These are phyloP conservation scores for Akanthomyces lecanii DNA, from an alignment of 2,329 filamentous ascomycete genomes.

Conservation along the genomic window DNA sequence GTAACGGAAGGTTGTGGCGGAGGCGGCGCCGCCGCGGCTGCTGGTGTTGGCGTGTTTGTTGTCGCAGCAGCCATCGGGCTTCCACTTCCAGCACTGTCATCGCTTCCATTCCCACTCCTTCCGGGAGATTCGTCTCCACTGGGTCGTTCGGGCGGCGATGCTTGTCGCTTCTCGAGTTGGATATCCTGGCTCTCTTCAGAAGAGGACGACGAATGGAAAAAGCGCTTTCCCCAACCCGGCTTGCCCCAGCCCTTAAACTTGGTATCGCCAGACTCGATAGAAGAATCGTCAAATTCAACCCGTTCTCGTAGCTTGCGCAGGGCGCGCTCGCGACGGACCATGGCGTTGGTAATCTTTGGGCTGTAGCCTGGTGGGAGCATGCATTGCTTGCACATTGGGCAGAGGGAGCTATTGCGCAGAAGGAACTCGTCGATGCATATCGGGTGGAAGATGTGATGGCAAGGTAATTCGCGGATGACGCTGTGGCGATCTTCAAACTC, in stretches of 20 bases:
- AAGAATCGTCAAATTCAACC: slow-evolving; percentile 39
- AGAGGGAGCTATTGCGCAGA: slow-evolving; percentile 73
- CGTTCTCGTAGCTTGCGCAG: slow-evolving; percentile 57
- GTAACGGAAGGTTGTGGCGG: neutral
- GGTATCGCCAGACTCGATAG: slow-evolving; percentile 29
- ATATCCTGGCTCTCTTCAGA: slow-evolving; percentile 18
- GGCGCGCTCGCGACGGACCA: slow-evolving; percentile 77
- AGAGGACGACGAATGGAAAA: slow-evolving; percentile 30
- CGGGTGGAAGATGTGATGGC: slow-evolving; percentile 89
- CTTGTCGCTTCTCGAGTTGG: slow-evolving; percentile 9
- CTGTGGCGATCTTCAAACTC: slow-evolving; percentile 67
- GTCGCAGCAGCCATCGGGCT: neutral
- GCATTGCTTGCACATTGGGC: slow-evolving; percentile 83
- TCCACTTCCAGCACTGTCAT: neutral
- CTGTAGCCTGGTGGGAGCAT: slow-evolving; percentile 68
- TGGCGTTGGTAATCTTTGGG: slow-evolving; percentile 72
- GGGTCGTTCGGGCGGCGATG: slow-evolving; percentile 2
- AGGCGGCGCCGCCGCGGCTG: neutral
- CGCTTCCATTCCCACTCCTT: neutral
- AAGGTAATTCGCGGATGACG: slow-evolving; percentile 79
- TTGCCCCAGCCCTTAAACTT: slow-evolving; percentile 33
- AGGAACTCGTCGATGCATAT: slow-evolving; percentile 88
- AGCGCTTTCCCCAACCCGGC: slow-evolving; percentile 25
- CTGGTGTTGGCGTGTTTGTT: neutral
- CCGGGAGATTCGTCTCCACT: neutral